Evolutionary conservation across 352 stramenopile genomes (phyloP).

Genomic region (Globisporangium cystogenes): DNA sequence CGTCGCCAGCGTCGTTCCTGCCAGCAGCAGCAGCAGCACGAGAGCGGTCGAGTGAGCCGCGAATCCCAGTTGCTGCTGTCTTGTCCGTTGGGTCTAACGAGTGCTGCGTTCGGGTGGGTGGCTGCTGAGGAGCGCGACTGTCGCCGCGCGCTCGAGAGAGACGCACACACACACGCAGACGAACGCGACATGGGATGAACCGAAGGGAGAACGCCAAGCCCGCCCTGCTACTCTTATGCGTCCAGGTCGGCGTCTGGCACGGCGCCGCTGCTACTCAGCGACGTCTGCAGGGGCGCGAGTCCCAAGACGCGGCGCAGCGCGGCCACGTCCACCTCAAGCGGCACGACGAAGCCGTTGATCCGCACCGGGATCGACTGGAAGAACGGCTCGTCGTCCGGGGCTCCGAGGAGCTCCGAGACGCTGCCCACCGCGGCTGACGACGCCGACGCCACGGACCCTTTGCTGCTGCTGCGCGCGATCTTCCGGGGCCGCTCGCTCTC

Average conservation of each 20-base stretch:
- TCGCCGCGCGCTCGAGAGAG: too few species aligned
- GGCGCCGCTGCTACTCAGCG: constrained; percentile 11
- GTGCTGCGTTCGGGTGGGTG: too few species aligned
- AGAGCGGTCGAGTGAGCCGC: background rate
- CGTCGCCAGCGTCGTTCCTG: too few species aligned
- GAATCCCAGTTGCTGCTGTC: background rate
- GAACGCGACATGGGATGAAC: too few species aligned
- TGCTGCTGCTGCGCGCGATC: constrained; percentile 21
- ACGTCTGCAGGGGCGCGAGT: constrained; percentile 4
- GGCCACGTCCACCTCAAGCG: constrained; percentile 61
- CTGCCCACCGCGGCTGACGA: background rate
- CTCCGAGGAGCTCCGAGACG: constrained; percentile 17
- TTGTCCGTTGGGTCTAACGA: too few species aligned
- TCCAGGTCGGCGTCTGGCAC: constrained; percentile 11
- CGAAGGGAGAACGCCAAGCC: too few species aligned
- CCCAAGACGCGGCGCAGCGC: constrained; percentile 41
- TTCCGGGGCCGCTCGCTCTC: constrained; percentile 39
- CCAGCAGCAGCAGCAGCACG: background rate
- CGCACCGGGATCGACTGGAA: constrained; percentile 64
- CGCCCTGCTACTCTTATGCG: background rate
- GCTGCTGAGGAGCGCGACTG: too few species aligned
- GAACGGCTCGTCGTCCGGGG: constrained; percentile 31
- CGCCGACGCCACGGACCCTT: constrained; percentile 8
- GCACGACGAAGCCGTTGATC: constrained; percentile 69
- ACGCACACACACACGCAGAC: too few species aligned